Evolutionary conservation across 345 rosid species (phyloP).

Genomic region (Populus tremula): DNA sequence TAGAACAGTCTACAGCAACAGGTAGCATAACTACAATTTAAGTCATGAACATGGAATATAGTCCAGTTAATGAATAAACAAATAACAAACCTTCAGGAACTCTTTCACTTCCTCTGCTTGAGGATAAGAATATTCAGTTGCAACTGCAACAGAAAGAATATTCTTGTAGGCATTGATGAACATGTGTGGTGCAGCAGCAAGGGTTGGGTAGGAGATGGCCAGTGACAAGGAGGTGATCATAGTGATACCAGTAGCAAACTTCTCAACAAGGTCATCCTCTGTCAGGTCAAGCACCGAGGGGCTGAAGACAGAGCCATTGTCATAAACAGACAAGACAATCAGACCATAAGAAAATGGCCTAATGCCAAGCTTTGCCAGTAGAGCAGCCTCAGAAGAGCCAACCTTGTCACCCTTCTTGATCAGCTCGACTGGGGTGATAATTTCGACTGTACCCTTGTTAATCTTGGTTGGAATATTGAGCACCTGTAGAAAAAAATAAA

Average conservation of each 20-base stretch:
- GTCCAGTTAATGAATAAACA: neutral
- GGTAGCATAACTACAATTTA: too few relatives aligned
- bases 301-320: conserved; percentile 80
- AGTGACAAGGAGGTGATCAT: conserved; percentile 66
- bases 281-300: conserved; percentile 85
- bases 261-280: conserved; percentile 70
- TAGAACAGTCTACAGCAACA: neutral
- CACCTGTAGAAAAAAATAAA: conserved; percentile 34
- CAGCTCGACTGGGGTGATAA: conserved; percentile 87
- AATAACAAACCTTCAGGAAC: conserved; percentile 57
- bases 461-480: conserved; percentile 95
- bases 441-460: conserved; percentile 98
- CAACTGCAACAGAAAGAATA: conserved; percentile 60
- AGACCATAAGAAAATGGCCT: conserved; percentile 97
- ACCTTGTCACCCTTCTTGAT: conserved; percentile 96
- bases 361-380: conserved; percentile 81
- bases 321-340: conserved; percentile 63
- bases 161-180: conserved; percentile 88
- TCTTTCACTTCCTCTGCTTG: conserved; percentile 87
- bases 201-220: conserved; percentile 77
- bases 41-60: neutral
- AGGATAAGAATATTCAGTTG: conserved; percentile 70
- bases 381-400: conserved; percentile 94
- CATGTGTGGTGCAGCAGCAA: conserved; percentile 94
- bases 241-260: conserved; percentile 77